Percentiles rank a stretch among this genome's conserved stretches.
Evolutionary conservation across 345 rosid species (phyloP).

Genomic region (Eucalyptus erythrocorys): DNA sequence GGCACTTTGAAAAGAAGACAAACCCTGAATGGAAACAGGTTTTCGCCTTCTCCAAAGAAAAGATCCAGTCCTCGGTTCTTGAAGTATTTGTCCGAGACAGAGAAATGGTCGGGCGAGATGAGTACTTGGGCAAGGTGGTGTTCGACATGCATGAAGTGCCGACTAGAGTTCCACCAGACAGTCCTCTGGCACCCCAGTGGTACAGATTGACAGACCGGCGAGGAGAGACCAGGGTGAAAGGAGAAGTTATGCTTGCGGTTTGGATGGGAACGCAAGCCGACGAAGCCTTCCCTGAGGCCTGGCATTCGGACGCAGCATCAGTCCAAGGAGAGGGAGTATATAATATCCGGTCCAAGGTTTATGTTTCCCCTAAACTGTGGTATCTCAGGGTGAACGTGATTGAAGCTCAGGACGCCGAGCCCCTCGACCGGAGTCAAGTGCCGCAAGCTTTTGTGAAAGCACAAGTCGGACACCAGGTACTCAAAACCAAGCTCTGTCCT

Average conservation of each 20-base stretch:
- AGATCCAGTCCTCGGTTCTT: slow-evolving; percentile 58
- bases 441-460: slow-evolving; percentile 79
- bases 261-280: slow-evolving; percentile 98
- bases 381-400: slow-evolving; percentile 79
- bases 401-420: slow-evolving; percentile 79
- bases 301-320: slow-evolving; percentile 82
- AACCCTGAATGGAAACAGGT: slow-evolving; percentile 85
- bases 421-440: slow-evolving; percentile 46
- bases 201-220: slow-evolving; percentile 57
- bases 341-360: slow-evolving; percentile 73
- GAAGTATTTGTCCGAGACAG: slow-evolving; percentile 73
- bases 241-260: slow-evolving; percentile 87
- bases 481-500: slow-evolving; percentile 60
- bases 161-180: slow-evolving; percentile 94
- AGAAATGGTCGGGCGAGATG: slow-evolving; percentile 73
- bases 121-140: slow-evolving; percentile 64
- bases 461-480: slow-evolving; percentile 69
- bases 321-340: slow-evolving; percentile 73
- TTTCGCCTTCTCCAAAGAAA: slow-evolving; percentile 81
- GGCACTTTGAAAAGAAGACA: slow-evolving; percentile 64
- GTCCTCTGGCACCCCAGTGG: slow-evolving; percentile 96
- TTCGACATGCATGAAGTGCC: slow-evolving; percentile 90
- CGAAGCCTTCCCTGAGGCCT: slow-evolving; percentile 92
- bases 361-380: slow-evolving; percentile 89
- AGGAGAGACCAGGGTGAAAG: slow-evolving; percentile 48